Conservation (phyloP, 306 rosid genomes). For the Crataegus laevigata region DNA sequence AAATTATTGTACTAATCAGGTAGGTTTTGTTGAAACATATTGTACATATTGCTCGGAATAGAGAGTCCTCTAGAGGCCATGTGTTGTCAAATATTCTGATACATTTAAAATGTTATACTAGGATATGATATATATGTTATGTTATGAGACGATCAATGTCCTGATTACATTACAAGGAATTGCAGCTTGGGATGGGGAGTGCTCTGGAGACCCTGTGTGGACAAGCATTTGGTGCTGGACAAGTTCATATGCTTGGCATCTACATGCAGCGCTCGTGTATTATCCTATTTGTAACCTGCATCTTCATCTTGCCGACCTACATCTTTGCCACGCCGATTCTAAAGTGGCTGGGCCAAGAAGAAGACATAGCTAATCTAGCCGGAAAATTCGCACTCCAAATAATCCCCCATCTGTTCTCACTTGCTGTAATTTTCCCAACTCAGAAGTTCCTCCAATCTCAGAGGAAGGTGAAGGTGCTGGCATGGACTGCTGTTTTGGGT, state of each 20-base stretch:
- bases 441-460: not conserved
- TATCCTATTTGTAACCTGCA: not conserved
- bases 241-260: not conserved
- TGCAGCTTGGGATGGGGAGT: not conserved
- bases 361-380: not conserved
- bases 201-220: not conserved
- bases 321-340: not conserved
- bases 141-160: too few relatives aligned
- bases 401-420: not conserved
- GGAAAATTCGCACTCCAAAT: not conserved
- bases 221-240: not conserved
- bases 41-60: slow-evolving; percentile 40
- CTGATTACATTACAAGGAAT: too few relatives aligned
- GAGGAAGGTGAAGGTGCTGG: not conserved
- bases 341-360: not conserved
- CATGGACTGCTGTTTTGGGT: not conserved
- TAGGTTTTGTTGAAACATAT: too few relatives aligned
- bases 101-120: too few relatives aligned
- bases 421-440: not conserved
- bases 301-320: not conserved
- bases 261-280: not conserved
- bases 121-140: too few relatives aligned
- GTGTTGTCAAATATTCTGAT: not conserved
- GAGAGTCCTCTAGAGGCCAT: slow-evolving; percentile 73
- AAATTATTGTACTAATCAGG: too few relatives aligned